These are phyloP conservation scores for Pseudozyma thailandica DNA, from an alignment of 1,284 basidiomycete species.

Conservation along the genomic window DNA sequence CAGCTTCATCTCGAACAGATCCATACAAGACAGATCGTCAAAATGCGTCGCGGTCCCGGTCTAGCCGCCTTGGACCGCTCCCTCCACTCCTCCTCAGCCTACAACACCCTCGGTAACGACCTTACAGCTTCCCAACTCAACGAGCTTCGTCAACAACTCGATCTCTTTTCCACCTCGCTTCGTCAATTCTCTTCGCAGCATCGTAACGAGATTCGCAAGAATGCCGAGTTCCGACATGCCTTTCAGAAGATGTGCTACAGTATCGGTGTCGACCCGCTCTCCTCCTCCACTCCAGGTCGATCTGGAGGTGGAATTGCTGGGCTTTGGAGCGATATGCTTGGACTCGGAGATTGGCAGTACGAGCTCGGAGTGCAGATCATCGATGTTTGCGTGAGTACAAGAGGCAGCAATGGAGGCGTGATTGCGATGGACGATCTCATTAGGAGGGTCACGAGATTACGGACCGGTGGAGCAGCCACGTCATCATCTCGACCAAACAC, in stretches of 20 bases:
- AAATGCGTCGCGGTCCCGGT: constrained; percentile 72
- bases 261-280: constrained; percentile 93
- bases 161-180: constrained; percentile 83
- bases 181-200: constrained; percentile 83
- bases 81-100: constrained; percentile 71
- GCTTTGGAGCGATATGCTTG: constrained; percentile 85
- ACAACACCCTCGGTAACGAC: constrained; percentile 80
- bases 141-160: constrained; percentile 82
- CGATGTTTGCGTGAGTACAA: constrained; percentile 90
- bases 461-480: constrained; percentile 71
- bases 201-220: constrained; percentile 81
- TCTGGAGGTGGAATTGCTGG: constrained; percentile 75
- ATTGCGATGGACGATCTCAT: constrained; percentile 89
- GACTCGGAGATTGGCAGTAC: constrained; percentile 90
- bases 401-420: constrained; percentile 88
- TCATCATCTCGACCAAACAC: neutral
- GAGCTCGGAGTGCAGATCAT: constrained; percentile 97
- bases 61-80: constrained; percentile 71
- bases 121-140: constrained; percentile 82
- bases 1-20: neutral
- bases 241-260: constrained; percentile 97
- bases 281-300: constrained; percentile 45
- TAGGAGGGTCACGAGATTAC: constrained; percentile 78
- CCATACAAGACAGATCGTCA: neutral
- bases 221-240: constrained; percentile 87